Conservation (phyloP, 2,329 filamentous ascomycete species). For the Aspergillus puulaauensis region DNA sequence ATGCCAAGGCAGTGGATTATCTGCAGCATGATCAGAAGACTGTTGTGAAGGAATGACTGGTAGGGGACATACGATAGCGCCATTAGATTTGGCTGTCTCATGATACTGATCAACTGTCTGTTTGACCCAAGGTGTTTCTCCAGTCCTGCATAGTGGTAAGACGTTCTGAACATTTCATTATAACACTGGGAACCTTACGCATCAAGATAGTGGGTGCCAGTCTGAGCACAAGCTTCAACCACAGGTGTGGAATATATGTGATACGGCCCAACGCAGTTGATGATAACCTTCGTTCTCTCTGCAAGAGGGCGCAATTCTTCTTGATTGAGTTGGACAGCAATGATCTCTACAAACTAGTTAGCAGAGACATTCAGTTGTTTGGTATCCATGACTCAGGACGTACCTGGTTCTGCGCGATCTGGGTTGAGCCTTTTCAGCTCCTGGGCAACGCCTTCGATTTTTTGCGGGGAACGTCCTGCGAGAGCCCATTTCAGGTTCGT, state of each 20-base stretch:
- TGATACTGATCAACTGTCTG: slow-evolving; percentile 64
- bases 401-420: slow-evolving; percentile 71
- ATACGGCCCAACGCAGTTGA: slow-evolving; percentile 65
- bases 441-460: slow-evolving; percentile 68
- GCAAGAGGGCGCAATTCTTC: slow-evolving; percentile 53
- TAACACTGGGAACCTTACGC: slow-evolving; percentile 39
- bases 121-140: slow-evolving; percentile 64
- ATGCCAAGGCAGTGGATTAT: slow-evolving; percentile 62
- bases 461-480: slow-evolving; percentile 75
- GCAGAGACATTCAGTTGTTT: not conserved
- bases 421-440: slow-evolving; percentile 66
- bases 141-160: slow-evolving; percentile 46
- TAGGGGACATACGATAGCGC: slow-evolving; percentile 54
- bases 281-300: slow-evolving; percentile 57
- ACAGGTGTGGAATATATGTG: slow-evolving; percentile 64
- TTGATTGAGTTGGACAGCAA: slow-evolving; percentile 49
- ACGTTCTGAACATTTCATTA: not conserved
- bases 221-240: slow-evolving; percentile 63
- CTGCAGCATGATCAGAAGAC: slow-evolving; percentile 25
- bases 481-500: slow-evolving; percentile 84
- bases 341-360: slow-evolving; percentile 36
- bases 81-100: slow-evolving; percentile 57
- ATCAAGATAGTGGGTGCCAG: slow-evolving; percentile 68
- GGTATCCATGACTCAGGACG: not conserved
- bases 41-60: not conserved